Evolutionary conservation across 1,284 basidiomycete genomes (phyloP).

Genomic region (Volvariella volvacea): DNA sequence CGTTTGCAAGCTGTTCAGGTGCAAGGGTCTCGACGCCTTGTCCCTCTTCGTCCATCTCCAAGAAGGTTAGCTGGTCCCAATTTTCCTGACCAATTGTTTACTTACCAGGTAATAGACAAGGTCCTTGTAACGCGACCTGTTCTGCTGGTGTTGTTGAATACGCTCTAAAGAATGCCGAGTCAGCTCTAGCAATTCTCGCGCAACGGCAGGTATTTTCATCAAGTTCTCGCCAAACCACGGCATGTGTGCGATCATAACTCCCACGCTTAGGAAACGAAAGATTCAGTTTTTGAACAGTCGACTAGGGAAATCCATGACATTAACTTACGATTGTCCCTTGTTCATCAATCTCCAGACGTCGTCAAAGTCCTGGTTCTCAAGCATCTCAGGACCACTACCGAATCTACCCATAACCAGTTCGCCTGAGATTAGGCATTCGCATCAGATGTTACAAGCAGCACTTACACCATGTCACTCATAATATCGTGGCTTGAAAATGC

Average conservation of each 20-base stretch:
- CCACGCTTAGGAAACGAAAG: not conserved
- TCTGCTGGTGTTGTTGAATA: not conserved
- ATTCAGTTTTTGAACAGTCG: not conserved
- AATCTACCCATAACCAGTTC: conserved; percentile 20
- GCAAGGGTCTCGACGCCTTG: conserved; percentile 28
- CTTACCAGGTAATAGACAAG: not conserved
- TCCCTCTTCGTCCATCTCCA: not conserved
- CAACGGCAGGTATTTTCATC: not conserved
- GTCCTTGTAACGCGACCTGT: not conserved
- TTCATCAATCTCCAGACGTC: not conserved
- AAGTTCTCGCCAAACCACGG: not conserved
- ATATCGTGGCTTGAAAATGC: conserved; percentile 43
- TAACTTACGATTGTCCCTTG: not conserved
- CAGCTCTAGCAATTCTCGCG: not conserved
- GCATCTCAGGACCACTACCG: conserved; percentile 32
- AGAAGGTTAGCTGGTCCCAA: conserved; percentile 1
- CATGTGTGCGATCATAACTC: not conserved
- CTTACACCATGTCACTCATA: conserved; percentile 57
- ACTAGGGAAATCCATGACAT: no score
- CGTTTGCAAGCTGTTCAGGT: conserved; percentile 29
- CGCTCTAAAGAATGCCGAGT: not conserved
- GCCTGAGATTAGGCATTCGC: no score
- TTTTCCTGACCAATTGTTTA: not conserved
- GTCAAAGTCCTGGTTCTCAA: not conserved
- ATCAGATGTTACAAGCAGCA: conserved; percentile 4